Evolutionary conservation across 768 basidiomycete genomes (phyloP).

Genomic region (Hygrophoropsis aurantiaca): DNA sequence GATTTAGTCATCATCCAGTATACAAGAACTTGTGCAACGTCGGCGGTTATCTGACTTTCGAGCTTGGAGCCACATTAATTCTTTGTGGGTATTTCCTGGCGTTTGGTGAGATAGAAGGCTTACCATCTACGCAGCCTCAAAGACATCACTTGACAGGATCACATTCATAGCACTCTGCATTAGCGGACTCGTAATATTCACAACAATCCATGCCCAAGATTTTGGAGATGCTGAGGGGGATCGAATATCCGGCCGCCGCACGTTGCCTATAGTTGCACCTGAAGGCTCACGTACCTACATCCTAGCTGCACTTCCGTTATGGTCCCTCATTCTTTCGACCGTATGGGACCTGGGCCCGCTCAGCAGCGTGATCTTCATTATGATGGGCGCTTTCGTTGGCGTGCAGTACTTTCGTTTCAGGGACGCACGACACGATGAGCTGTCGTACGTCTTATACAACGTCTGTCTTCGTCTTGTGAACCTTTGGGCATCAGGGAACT

Average conservation of each 20-base stretch:
- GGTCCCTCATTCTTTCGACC: conserved; percentile 6
- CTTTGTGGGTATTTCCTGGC: conserved; percentile 12
- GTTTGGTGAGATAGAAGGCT: neutral
- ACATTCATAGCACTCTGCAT: conserved; percentile 18
- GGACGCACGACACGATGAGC: conserved; percentile 8
- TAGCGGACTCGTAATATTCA: conserved; percentile 30
- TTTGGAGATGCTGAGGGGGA: conserved; percentile 34
- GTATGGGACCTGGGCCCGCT: conserved; percentile 11
- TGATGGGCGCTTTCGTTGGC: conserved; percentile 13
- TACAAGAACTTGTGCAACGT: conserved; percentile 31
- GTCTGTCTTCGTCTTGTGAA: conserved; percentile 1
- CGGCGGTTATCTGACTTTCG: conserved; percentile 31
- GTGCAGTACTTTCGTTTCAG: conserved; percentile 13
- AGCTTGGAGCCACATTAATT: conserved; percentile 33
- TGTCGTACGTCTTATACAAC: conserved; percentile 13
- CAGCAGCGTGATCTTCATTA: conserved; percentile 7
- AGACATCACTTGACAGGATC: conserved; percentile 8
- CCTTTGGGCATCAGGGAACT: no score
- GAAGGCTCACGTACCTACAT: conserved; percentile 15
- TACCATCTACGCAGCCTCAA: neutral
- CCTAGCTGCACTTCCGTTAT: conserved; percentile 9
- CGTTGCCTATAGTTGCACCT: conserved; percentile 25
- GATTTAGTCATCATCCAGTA: conserved; percentile 22
- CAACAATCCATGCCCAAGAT: conserved; percentile 39
- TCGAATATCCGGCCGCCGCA: conserved; percentile 24